Evolutionary conservation across 805 yeast genomes (phyloP), one percentile per base, ranked within the genome.

Genomic region (Debaryomyces maramus): DNA sequence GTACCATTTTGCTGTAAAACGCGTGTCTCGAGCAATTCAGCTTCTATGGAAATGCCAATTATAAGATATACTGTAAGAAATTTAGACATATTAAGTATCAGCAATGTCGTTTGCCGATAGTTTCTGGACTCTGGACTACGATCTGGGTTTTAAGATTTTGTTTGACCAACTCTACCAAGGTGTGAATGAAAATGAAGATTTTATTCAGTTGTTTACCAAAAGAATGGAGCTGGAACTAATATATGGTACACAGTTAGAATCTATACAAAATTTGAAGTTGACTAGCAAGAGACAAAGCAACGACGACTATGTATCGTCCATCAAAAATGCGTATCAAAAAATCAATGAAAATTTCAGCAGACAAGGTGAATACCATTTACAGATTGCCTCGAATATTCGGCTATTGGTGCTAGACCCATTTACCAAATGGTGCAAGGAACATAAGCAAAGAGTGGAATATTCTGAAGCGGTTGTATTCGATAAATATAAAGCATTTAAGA

Each of bases 91-190:
- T n/a, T 7, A 24, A 13, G 4, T 24, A 24, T 6, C 11, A 9
- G 20, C 9, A n/a, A 70, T 70, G 75, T 77, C 87, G 15, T 84
- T 85, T 63, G 80, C 87, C 4, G 88, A 83, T 50, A 78, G 81
- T 50, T 85, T 85, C 63, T 85, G 95, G 95, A 72, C 88, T 6
- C 69, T 68, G 20, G 90, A 84, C 54, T 80, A 81, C 53, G 63
- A 70, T 10, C 63, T 73, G 61, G 82, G 86, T 26, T 60, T 76
- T 34, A 65, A 71, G 36, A 61, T 65, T 2, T 63, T 82, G 6
- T 82, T 80, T 48, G 67, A 63, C 16, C 76, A 77, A 47, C 64
- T 82, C 30, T 66, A 72, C 43, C 76, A 73, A 50, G 95, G 95
- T 0, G 72, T 84, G 40, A 70, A 65, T 18, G 95, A 88, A 58